Evolutionary conservation across 2,329 filamentous ascomycete species (phyloP).

Genomic region (Ophiostoma sp.): DNA sequence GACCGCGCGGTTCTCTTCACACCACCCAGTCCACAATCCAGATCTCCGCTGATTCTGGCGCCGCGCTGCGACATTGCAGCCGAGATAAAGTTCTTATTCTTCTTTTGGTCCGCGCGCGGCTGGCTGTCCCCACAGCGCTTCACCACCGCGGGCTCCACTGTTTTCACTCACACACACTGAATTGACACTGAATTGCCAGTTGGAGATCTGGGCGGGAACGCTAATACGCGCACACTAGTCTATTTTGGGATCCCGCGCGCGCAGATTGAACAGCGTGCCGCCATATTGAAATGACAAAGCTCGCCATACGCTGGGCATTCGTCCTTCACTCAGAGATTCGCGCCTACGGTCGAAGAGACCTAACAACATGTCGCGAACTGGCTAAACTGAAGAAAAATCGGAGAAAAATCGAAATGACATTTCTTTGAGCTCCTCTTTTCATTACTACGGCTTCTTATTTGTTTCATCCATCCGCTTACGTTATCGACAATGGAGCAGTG

Average conservation of each 20-base stretch:
- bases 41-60: neutral
- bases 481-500: neutral
- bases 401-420: no score
- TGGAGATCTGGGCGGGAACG: neutral
- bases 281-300: no score
- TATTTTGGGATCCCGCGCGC: constrained; percentile 21
- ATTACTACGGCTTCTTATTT: neutral
- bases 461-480: neutral
- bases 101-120: constrained; percentile 5
- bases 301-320: no score
- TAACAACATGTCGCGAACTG: neutral
- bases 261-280: neutral
- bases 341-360: no score
- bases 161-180: neutral
- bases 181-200: neutral
- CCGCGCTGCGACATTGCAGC: neutral
- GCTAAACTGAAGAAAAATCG: neutral
- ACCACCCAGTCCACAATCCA: neutral
- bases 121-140: neutral
- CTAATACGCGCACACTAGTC: neutral
- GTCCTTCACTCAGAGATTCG: no score
- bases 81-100: constrained; percentile 4
- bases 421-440: neutral
- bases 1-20: neutral
- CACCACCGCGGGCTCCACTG: neutral